Percentiles rank a stretch among this genome's conserved stretches.
Conservation (phyloP, 441 rosid genomes). For the Mallotus japonicus region DNA sequence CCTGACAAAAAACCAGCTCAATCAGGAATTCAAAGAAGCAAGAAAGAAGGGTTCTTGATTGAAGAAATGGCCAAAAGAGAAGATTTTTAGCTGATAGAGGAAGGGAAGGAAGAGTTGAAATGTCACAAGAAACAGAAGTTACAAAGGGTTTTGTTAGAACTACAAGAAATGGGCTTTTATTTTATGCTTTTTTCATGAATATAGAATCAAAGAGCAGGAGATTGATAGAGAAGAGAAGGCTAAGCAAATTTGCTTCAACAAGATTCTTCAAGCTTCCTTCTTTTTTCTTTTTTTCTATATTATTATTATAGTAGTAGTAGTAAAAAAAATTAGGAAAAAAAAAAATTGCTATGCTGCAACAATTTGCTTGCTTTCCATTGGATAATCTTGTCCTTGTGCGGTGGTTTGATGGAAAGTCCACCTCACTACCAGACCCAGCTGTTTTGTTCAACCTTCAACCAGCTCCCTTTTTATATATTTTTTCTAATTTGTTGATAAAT, state of each 20-base stretch:
- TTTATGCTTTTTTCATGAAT: neutral
- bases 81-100: neutral
- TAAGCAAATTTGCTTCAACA: conserved; percentile 25
- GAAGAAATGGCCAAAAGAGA: neutral
- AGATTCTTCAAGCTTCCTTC: neutral
- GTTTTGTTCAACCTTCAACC: conserved; percentile 24
- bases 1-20: conserved; percentile 18
- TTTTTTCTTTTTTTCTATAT: neutral
- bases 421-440: conserved; percentile 29
- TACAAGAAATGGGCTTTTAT: conserved; percentile 22
- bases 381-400: no score
- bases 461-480: neutral
- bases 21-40: neutral
- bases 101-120: conserved; percentile 20
- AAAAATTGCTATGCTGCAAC: no score
- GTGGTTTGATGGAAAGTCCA: conserved; percentile 31
- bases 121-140: conserved; percentile 34
- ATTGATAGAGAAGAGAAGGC: conserved; percentile 29
- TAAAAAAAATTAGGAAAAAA: no score
- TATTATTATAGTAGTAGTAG: no score
- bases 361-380: no score
- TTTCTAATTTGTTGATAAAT: no score
- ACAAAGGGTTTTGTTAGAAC: conserved; percentile 12
- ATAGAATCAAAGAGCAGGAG: conserved; percentile 12
- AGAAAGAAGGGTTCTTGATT: neutral